Evolutionary conservation across 129 eudicot genomes (phyloP).

Genomic region (Erigeron canadensis): DNA sequence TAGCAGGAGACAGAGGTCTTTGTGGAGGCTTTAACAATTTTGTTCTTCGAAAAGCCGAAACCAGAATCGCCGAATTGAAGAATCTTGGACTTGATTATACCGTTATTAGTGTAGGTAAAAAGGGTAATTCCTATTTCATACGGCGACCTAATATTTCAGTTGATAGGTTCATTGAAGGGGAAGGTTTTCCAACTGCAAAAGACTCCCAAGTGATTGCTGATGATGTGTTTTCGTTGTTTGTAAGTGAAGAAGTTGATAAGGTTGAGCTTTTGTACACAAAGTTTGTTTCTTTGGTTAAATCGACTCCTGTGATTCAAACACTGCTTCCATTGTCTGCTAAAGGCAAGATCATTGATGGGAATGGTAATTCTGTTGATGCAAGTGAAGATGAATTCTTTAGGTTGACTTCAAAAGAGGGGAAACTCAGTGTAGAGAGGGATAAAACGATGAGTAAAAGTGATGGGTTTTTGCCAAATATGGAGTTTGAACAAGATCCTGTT

Average conservation of each 20-base stretch:
- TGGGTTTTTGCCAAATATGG: constrained; percentile 50
- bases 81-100: constrained; percentile 56
- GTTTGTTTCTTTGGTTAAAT: constrained; percentile 68
- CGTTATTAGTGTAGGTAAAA: constrained; percentile 72
- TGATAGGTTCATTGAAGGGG: constrained; percentile 61
- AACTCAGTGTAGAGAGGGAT: constrained; percentile 67
- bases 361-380: constrained; percentile 64
- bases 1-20: constrained; percentile 75
- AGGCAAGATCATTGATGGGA: constrained; percentile 55
- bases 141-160: constrained; percentile 40
- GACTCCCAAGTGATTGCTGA: constrained; percentile 84
- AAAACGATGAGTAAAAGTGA: constrained; percentile 22
- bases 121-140: constrained; percentile 66
- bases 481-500: constrained; percentile 88
- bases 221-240: constrained; percentile 65
- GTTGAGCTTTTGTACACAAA: constrained; percentile 78
- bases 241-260: constrained; percentile 87
- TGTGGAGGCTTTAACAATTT: constrained; percentile 81
- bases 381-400: constrained; percentile 75
- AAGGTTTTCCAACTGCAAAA: constrained; percentile 59
- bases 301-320: constrained; percentile 69
- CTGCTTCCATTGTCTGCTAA: constrained; percentile 69
- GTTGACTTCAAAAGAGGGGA: constrained; percentile 67
- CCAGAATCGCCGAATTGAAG: constrained; percentile 59
- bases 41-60: constrained; percentile 53